These are phyloP conservation scores for Brettanomyces nanus DNA, from an alignment of 805 yeast genomes.

Conservation along the genomic window DNA sequence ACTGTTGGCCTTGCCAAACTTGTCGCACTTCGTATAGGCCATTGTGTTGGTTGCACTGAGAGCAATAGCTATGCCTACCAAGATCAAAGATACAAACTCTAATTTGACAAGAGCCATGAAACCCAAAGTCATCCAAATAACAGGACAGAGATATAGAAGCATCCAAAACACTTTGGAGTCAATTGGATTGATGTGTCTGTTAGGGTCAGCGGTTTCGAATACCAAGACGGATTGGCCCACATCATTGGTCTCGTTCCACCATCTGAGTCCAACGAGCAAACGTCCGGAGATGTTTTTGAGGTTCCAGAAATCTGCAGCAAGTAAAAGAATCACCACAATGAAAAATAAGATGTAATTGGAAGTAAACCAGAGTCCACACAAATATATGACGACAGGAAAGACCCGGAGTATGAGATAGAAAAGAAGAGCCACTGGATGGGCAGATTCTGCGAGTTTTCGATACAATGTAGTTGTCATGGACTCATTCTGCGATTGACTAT, in stretches of 20 bases:
- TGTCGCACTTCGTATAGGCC: slow-evolving; percentile 89
- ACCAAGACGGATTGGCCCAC: slow-evolving; percentile 75
- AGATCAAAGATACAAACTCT: slow-evolving; percentile 55
- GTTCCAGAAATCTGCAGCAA: slow-evolving; percentile 91
- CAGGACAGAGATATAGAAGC: slow-evolving; percentile 67
- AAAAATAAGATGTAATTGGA: slow-evolving; percentile 72
- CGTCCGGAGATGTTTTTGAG: slow-evolving; percentile 88
- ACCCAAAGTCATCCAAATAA: slow-evolving; percentile 66
- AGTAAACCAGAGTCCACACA: slow-evolving; percentile 65
- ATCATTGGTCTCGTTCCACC: slow-evolving; percentile 89
- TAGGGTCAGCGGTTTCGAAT: slow-evolving; percentile 75
- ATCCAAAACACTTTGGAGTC: slow-evolving; percentile 89
- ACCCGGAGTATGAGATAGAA: slow-evolving; percentile 56
- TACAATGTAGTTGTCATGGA: slow-evolving; percentile 28
- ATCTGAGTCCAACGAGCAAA: slow-evolving; percentile 79
- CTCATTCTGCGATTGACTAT: slow-evolving; percentile 1
- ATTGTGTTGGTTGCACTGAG: slow-evolving; percentile 75
- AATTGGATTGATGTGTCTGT: slow-evolving; percentile 72
- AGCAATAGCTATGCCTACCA: slow-evolving; percentile 60
- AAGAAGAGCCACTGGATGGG: slow-evolving; percentile 75
- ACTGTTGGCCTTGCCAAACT: slow-evolving; percentile 76
- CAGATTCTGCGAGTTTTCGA: slow-evolving; percentile 52
- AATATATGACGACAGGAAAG: slow-evolving; percentile 55
- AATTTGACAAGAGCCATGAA: slow-evolving; percentile 72
- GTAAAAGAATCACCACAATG: slow-evolving; percentile 63